Conservation (phyloP, 345 rosid genomes). For the Salix udensis region DNA sequence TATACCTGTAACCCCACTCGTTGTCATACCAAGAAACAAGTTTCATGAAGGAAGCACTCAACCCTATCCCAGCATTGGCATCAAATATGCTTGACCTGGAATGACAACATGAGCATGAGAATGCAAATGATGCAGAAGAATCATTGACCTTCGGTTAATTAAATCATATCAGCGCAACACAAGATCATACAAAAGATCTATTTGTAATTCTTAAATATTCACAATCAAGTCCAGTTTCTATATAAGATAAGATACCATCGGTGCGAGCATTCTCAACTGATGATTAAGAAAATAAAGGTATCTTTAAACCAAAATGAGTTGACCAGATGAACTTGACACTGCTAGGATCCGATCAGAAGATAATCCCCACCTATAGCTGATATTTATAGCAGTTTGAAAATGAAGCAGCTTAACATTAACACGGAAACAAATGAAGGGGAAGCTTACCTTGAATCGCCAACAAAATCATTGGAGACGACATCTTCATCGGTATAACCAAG, state of each 20-base stretch:
- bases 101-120: neutral
- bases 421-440: neutral
- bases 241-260: too few species aligned
- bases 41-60: slow-evolving; percentile 78
- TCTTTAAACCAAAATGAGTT: neutral
- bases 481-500: slow-evolving; percentile 96
- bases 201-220: neutral
- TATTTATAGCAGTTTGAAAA: neutral
- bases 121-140: neutral
- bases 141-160: neutral
- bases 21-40: slow-evolving; percentile 95
- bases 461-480: slow-evolving; percentile 91
- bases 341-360: neutral
- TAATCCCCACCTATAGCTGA: neutral
- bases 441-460: slow-evolving; percentile 80
- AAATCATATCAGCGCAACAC: neutral
- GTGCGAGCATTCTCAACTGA: neutral
- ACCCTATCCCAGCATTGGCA: slow-evolving; percentile 94
- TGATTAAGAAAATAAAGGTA: neutral
- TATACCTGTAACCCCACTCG: slow-evolving; percentile 99
- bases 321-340: neutral
- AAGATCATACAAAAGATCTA: neutral
- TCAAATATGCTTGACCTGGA: slow-evolving; percentile 97
- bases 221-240: neutral
- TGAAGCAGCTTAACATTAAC: neutral